A percentile compares a stretch with the other conserved stretches of the same genome.
These are phyloP conservation scores for Nicotiana noctiflora DNA, from an alignment of 257 asterid genomes.

Conservation along the genomic window DNA sequence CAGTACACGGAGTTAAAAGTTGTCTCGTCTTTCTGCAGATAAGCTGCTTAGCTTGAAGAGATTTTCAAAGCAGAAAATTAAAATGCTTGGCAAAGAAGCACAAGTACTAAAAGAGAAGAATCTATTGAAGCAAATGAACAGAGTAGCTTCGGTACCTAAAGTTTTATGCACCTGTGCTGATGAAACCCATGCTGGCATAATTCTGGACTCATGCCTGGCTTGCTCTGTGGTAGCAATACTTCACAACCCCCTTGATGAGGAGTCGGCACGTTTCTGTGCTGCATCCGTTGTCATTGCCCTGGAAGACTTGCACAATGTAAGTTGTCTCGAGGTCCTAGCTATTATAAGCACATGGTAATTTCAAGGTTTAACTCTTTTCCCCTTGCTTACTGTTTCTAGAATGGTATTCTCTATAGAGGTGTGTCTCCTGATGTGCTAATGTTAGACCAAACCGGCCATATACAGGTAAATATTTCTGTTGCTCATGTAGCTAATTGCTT, in stretches of 20 bases:
- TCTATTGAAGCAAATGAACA: constrained; percentile 42
- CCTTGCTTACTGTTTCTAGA: constrained; percentile 34
- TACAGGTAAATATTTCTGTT: constrained; percentile 47
- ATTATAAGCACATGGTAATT: background rate
- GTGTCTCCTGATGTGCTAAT: constrained; percentile 76
- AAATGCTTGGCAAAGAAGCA: constrained; percentile 67
- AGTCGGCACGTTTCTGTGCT: constrained; percentile 79
- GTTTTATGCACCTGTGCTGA: constrained; percentile 80
- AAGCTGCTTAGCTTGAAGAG: constrained; percentile 75
- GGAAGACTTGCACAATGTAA: constrained; percentile 82
- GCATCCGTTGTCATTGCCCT: constrained; percentile 67
- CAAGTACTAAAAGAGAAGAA: constrained; percentile 69
- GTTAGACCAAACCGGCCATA: constrained; percentile 67
- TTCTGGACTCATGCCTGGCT: constrained; percentile 62
- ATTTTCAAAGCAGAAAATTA: constrained; percentile 72
- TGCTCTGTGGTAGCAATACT: constrained; percentile 65
- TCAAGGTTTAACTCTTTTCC: background rate
- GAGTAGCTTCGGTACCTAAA: constrained; percentile 59
- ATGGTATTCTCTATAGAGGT: constrained; percentile 72
- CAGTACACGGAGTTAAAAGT: background rate
- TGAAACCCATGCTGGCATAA: constrained; percentile 61
- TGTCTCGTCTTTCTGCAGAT: constrained; percentile 36
- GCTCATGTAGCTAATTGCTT: constrained; percentile 3
- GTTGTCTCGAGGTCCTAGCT: constrained; percentile 18
- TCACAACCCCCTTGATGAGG: constrained; percentile 59